Conservation (phyloP, 345 rosid genomes). For the Microthlaspi erraticum region DNA sequence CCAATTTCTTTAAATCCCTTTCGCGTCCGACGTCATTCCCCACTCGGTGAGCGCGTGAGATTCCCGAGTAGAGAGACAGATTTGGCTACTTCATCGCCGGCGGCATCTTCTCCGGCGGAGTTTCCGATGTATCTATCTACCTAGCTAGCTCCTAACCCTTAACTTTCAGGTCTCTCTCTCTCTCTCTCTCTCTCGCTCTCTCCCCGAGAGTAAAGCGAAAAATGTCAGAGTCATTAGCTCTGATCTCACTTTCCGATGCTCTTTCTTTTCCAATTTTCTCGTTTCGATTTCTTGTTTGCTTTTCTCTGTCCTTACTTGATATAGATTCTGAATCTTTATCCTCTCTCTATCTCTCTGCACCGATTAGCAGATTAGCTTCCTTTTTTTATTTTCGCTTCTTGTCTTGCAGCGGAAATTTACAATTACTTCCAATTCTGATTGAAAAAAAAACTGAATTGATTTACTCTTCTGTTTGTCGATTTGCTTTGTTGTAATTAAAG, state of each 20-base stretch:
- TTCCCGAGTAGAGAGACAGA: constrained; percentile 16
- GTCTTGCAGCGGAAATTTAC: not conserved
- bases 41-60: constrained; percentile 38
- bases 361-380: constrained; percentile 33
- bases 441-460: not conserved
- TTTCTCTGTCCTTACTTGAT: constrained; percentile 28
- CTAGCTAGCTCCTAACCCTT: not conserved
- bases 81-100: constrained; percentile 31
- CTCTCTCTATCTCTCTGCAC: constrained; percentile 28
- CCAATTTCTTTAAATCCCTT: constrained; percentile 5
- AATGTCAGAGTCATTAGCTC: constrained; percentile 29
- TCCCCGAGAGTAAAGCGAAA: constrained; percentile 11
- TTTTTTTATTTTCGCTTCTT: not conserved
- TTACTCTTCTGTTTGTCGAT: constrained; percentile 23
- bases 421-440: constrained; percentile 22
- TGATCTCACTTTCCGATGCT: constrained; percentile 41
- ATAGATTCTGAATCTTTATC: constrained; percentile 40
- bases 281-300: constrained; percentile 28
- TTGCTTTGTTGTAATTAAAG: constrained; percentile 11
- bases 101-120: constrained; percentile 37
- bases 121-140: constrained; percentile 28
- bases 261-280: constrained; percentile 7
- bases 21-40: constrained; percentile 29
- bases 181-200: constrained; percentile 14
- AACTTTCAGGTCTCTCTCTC: constrained; percentile 10